These are phyloP conservation scores for Phialemoniopsis sp. DNA, from an alignment of 2,329 filamentous ascomycete genomes.

Conservation along the genomic window DNA sequence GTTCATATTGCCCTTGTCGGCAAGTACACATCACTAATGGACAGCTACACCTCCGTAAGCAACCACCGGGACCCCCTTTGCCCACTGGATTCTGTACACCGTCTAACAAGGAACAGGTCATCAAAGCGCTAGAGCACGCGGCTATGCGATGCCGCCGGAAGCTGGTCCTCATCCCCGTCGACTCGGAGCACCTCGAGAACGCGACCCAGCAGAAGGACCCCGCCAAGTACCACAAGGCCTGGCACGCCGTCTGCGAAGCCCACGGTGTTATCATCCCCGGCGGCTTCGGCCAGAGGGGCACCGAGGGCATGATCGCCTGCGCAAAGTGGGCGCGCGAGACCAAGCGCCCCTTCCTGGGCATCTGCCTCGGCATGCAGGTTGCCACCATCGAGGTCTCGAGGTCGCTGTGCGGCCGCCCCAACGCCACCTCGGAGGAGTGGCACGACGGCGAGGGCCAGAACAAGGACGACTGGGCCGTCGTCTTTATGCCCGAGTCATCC, in stretches of 20 bases:
- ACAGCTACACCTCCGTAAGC: conserved; percentile 73
- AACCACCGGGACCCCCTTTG: conserved; percentile 2
- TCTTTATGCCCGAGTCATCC: conserved; percentile 82
- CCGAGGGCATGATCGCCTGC: conserved; percentile 84
- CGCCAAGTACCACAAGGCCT: conserved; percentile 77
- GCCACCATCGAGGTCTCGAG: conserved; percentile 87
- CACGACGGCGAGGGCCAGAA: conserved; percentile 53
- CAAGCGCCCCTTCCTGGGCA: conserved; percentile 77
- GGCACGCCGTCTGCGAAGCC: conserved; percentile 73
- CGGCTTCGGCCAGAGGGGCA: conserved; percentile 79
- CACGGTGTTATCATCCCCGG: conserved; percentile 62
- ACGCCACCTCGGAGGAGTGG: conserved; percentile 54
- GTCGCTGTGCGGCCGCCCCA: conserved; percentile 61
- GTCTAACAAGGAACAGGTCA: conserved; percentile 62
- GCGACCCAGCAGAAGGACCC: conserved; percentile 56
- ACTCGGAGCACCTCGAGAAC: conserved; percentile 78
- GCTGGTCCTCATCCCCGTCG: conserved; percentile 78
- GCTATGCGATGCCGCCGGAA: conserved; percentile 82
- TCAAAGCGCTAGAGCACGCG: conserved; percentile 85
- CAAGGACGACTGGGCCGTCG: conserved; percentile 66
- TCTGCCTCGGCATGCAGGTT: conserved; percentile 90
- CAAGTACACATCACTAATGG: conserved; percentile 82
- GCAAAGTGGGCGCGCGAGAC: conserved; percentile 85
- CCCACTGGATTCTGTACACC: background rate
- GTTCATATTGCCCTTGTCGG: conserved; percentile 86